Conservation (phyloP, 306 rosid species). For the Gynostemma pentaphyllum region DNA sequence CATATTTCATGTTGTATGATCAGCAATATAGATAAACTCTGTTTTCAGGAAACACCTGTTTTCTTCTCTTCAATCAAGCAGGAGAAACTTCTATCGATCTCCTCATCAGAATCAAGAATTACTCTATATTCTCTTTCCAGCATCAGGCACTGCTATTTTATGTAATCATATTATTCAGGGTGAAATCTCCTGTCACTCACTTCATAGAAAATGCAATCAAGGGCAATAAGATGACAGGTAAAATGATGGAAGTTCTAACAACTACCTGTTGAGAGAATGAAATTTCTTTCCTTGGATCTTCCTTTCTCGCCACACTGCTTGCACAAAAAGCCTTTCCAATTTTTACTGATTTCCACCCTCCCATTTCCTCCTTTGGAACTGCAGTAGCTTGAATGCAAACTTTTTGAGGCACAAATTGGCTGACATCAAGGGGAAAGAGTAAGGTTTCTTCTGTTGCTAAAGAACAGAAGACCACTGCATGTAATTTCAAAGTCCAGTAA, state of each 20-base stretch:
- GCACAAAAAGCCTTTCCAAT: conserved; percentile 25
- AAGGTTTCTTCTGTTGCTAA: conserved; percentile 6
- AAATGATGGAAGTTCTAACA: conserved; percentile 2
- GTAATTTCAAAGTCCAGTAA: neutral
- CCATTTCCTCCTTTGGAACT: conserved; percentile 37
- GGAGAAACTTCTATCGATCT: conserved; percentile 49
- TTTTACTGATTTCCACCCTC: conserved; percentile 67
- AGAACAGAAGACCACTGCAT: neutral
- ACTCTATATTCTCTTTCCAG: conserved; percentile 49
- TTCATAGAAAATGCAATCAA: neutral
- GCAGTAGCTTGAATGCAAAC: conserved; percentile 19
- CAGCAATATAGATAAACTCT: neutral
- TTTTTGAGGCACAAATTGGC: conserved; percentile 30
- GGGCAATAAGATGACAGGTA: neutral
- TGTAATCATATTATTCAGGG: conserved; percentile 11
- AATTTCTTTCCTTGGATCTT: conserved; percentile 24
- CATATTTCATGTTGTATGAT: neutral
- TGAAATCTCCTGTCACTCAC: neutral
- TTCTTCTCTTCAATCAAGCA: conserved; percentile 45
- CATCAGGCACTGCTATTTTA: conserved; percentile 24
- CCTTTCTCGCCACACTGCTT: conserved; percentile 25
- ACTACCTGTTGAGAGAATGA: conserved; percentile 34
- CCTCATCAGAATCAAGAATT: conserved; percentile 83
- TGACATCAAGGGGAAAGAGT: conserved; percentile 28
- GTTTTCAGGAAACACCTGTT: conserved; percentile 37